Evolutionary conservation across 345 rosid species (phyloP).

Genomic region (Litchi chinensis): DNA sequence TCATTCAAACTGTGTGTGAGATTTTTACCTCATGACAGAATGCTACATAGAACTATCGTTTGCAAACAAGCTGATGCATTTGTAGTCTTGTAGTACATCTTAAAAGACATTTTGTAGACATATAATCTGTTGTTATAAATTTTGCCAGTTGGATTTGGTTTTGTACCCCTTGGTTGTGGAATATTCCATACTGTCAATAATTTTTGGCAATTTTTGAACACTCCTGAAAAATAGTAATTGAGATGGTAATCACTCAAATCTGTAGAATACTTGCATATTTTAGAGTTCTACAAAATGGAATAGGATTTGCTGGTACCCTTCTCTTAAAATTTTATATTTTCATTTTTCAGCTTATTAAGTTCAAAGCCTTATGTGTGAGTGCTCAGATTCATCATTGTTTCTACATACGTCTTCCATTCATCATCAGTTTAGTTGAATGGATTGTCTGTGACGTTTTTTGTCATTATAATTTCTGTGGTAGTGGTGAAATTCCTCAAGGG

Average conservation of each 20-base stretch:
- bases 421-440: slow-evolving; percentile 8
- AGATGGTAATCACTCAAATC: too few relatives aligned
- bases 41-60: too few relatives aligned
- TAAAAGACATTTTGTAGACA: neutral
- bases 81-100: neutral
- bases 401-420: neutral
- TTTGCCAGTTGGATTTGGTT: neutral
- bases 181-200: neutral
- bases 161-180: neutral
- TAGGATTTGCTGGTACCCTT: neutral
- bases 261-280: neutral
- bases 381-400: neutral
- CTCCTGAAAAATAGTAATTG: too few relatives aligned
- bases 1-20: neutral
- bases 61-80: too few relatives aligned
- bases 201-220: too few relatives aligned
- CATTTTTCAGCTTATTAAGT: neutral
- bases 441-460: neutral
- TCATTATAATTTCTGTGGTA: slow-evolving; percentile 12
- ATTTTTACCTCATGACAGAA: too few relatives aligned
- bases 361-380: neutral
- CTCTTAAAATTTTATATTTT: neutral
- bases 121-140: neutral
- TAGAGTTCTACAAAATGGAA: neutral
- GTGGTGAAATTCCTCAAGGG: slow-evolving; percentile 36